Base-by-base conservation (phyloP, 2,329 filamentous ascomycete genomes). In the Sordariomycetes sp. region DNA sequence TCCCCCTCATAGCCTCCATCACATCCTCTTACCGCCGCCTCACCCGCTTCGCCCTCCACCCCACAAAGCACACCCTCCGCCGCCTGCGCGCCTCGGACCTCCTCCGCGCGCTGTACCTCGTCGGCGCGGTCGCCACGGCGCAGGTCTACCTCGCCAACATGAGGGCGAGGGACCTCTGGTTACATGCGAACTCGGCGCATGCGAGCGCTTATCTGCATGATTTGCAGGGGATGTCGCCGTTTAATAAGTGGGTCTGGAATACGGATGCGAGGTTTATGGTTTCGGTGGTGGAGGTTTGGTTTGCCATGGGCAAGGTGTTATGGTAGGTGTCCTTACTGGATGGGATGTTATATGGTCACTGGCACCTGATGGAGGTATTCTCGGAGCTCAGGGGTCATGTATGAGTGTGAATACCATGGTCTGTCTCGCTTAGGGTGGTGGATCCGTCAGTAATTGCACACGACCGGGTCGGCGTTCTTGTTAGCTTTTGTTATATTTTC, bases 121-220 rank as follows among this genome's bases (percentile, higher is more conserved):
- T 57, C 4, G 7, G 58, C 12, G 15, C 66, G 1, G 8, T 62
- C 4, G 3, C 63, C 3, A 59, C 58, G 20, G 10, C 63, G n/a
- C 59, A 62, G 17, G 53, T 53, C 2, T 65, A 61, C 52, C n/a
- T 64, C 8, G 62, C 63, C 6, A 52, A 59, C 12, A 56, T 54
- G 1, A 45, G 53, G 7, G 66, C 70, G 57, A 61, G 63, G 54
- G 7, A 61, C 2, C 60, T 68, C 12, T 72, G 69, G 69, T 24
- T 64, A 12, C 54, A 59, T 39, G 68, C 64, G 6, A 71, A 72
- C 53, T 32, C 57, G 24, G 12, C 34, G 2, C 15, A 45, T n/a
- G 42, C 53, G 53, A 17, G 22, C 15, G 53, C 53, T 1, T 58
- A 58, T 48, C 12, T 54, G 8, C 42, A 52, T 13, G 45, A 55